These are phyloP conservation scores for Phytopythium aichiense DNA, from an alignment of 352 stramenopile genomes.

Conservation along the genomic window DNA sequence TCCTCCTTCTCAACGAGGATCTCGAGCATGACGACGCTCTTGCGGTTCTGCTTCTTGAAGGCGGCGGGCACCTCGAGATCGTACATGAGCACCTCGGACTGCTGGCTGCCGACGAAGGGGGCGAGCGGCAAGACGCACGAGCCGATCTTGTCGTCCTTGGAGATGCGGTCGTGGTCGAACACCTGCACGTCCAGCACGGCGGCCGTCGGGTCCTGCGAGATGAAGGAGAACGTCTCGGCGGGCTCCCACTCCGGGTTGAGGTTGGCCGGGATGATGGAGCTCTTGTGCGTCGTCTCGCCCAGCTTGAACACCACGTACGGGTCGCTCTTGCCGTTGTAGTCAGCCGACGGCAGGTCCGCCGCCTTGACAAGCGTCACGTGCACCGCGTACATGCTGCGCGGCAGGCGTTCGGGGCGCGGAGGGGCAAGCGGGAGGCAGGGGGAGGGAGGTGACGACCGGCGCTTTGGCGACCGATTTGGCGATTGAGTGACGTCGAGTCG, in stretches of 20 bases:
- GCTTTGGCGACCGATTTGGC: neutral
- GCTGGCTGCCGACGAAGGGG: slow-evolving; percentile 35
- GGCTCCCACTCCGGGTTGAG: slow-evolving; percentile 71
- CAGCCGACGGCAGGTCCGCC: slow-evolving; percentile 59
- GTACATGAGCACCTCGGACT: slow-evolving; percentile 60
- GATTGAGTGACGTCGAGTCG: neutral
- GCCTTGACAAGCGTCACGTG: slow-evolving; percentile 70
- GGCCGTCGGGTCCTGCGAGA: slow-evolving; percentile 46
- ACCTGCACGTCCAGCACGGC: slow-evolving; percentile 60
- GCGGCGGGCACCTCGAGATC: slow-evolving; percentile 42
- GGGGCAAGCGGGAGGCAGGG: neutral
- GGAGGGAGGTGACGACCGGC: slow-evolving; percentile 3
- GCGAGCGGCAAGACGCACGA: slow-evolving; percentile 49
- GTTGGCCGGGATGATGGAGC: slow-evolving; percentile 47
- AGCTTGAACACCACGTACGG: slow-evolving; percentile 79
- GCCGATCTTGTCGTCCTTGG: slow-evolving; percentile 76
- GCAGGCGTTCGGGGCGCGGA: neutral
- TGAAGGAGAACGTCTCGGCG: slow-evolving; percentile 62
- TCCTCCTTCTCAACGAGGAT: slow-evolving; percentile 61
- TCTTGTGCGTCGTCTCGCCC: slow-evolving; percentile 60
- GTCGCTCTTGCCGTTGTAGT: slow-evolving; percentile 85
- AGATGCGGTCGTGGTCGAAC: slow-evolving; percentile 73
- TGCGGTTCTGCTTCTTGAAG: slow-evolving; percentile 65
- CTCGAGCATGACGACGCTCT: slow-evolving; percentile 68
- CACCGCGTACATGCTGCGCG: slow-evolving; percentile 43